phyloP scores from a whole-genome alignment of 2,329 filamentous ascomycete genomes.

The Stagonosporopsis tanaceti region DNA sequence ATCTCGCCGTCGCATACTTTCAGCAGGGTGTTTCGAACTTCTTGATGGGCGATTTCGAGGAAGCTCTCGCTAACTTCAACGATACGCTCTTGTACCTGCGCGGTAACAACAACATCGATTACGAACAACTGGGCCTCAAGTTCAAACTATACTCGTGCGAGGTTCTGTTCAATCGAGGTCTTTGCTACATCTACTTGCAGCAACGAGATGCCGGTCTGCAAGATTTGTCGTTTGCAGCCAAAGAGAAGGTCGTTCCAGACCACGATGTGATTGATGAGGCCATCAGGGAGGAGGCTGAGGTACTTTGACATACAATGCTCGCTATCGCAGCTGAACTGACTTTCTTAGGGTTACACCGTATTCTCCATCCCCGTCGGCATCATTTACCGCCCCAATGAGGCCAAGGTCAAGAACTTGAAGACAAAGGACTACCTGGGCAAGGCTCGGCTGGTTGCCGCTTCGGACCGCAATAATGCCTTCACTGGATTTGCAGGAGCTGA shows the following conservation, averaged over 20 bases:
- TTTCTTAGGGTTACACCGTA: conserved; percentile 85
- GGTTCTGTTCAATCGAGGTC: conserved; percentile 93
- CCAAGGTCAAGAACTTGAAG: conserved; percentile 97
- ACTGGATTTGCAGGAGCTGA: conserved; percentile 83
- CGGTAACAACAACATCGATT: conserved; percentile 97
- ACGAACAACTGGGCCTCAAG: conserved; percentile 91
- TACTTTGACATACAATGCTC: conserved; percentile 49
- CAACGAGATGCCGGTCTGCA: conserved; percentile 90
- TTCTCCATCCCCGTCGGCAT: conserved; percentile 98
- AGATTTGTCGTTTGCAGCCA: conserved; percentile 87
- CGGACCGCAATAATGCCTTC: conserved; percentile 80
- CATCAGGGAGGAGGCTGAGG: conserved; percentile 90
- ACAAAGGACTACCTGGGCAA: conserved; percentile 98
- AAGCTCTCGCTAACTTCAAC: conserved; percentile 97
- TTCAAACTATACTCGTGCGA: conserved; percentile 99
- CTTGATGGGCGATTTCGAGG: conserved; percentile 93
- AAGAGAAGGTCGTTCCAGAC: conserved; percentile 95
- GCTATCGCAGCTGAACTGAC: conserved; percentile 35
- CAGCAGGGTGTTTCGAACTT: conserved; percentile 99
- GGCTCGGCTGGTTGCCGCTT: conserved; percentile 88
- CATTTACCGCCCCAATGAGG: conserved; percentile 93
- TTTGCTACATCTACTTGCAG: conserved; percentile 97
- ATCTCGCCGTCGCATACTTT: conserved; percentile 97
- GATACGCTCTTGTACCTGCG: conserved; percentile 93
- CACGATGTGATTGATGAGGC: conserved; percentile 99